Base-by-base conservation (phyloP, 2,329 filamentous ascomycete species). In the Emericellopsis atlantica region DNA sequence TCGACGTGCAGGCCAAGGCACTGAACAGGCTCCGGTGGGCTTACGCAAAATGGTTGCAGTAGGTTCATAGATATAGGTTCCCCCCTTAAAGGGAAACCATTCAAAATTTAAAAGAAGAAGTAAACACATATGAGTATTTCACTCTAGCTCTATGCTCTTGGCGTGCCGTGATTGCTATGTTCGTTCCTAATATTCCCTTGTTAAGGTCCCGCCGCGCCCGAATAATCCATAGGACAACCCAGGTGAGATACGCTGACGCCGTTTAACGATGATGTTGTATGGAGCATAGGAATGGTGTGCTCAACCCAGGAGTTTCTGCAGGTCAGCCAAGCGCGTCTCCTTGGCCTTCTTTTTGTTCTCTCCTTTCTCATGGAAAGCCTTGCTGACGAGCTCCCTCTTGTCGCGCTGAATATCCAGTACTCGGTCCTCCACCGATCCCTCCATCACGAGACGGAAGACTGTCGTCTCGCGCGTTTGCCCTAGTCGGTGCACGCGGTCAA, bases 11-110 rank as follows among this genome's bases (percentile, higher is more conserved):
- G 65, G 71, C 80, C 44, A 81, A 77, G 56, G 84, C 90, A 35
- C 65, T 95, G 41, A 78, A 89, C 51, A 74, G 92, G 44, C 87
- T 96, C 49, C 73, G 85, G 46, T 96, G 92, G 90, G 83, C 84
- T 4, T 96, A 95, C 66, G 76, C 76, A 2, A 81, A 80, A 55
- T 95, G 84, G 82, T 55, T 85, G 40, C 61, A 54, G 43, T 66
- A 55, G 49, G 11, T 7, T 21, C 18, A 21, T 21, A 21, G 18
- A 21, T 21, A 21, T 21, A 5, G 18, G 18, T 21, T 21, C 18
- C 18, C 18, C 18, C 18, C 18, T 21, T 21, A 5, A 21, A 21
- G 5, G 5, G 5, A 21, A 21, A 21, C 5, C 18, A 4, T 21
- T 21, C 18, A 29, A 29, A 29, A 29, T 29, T 9, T 29, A 29